phyloP scores from a whole-genome alignment of 495 filamentous ascomycete genomes.

The Daldinia childiae region DNA sequence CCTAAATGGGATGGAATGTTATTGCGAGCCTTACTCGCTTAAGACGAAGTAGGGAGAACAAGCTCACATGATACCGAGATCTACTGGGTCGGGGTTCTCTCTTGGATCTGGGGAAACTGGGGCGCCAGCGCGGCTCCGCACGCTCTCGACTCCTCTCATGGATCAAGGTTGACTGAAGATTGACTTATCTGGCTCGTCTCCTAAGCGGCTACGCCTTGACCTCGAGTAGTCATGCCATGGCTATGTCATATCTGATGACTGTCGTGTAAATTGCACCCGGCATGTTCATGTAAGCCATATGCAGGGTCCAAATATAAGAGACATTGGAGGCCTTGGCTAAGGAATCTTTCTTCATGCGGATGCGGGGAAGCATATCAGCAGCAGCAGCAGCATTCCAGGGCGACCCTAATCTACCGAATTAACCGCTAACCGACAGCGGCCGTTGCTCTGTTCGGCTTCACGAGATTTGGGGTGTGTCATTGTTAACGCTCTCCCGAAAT shows the following conservation, averaged over 20 bases:
- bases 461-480: slow-evolving; percentile 19
- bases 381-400: slow-evolving; percentile 5
- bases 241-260: slow-evolving; percentile 6
- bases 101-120: slow-evolving; percentile 24
- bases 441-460: slow-evolving; percentile 26
- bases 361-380: slow-evolving; percentile 19
- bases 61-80: slow-evolving; percentile 35
- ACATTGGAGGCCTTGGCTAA: slow-evolving; percentile 4
- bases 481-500: slow-evolving; percentile 8
- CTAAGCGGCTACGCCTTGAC: slow-evolving; percentile 18
- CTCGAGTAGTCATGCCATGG: slow-evolving; percentile 14
- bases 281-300: slow-evolving; percentile 26
- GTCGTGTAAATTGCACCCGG: not conserved
- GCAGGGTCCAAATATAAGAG: slow-evolving; percentile 29
- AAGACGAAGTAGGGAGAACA: slow-evolving; percentile 9
- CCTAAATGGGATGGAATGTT: slow-evolving; percentile 14
- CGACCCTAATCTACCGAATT: slow-evolving; percentile 34
- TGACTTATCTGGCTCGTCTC: not conserved
- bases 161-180: slow-evolving; percentile 4
- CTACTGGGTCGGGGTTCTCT: slow-evolving; percentile 17
- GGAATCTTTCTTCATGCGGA: slow-evolving; percentile 4
- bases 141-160: slow-evolving; percentile 1
- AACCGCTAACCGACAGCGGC: slow-evolving; percentile 28
- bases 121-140: slow-evolving; percentile 26
- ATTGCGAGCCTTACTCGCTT: slow-evolving; percentile 2